Evolutionary conservation across 106 monocot species (phyloP).

Genomic region (Iris macrosiphon): DNA sequence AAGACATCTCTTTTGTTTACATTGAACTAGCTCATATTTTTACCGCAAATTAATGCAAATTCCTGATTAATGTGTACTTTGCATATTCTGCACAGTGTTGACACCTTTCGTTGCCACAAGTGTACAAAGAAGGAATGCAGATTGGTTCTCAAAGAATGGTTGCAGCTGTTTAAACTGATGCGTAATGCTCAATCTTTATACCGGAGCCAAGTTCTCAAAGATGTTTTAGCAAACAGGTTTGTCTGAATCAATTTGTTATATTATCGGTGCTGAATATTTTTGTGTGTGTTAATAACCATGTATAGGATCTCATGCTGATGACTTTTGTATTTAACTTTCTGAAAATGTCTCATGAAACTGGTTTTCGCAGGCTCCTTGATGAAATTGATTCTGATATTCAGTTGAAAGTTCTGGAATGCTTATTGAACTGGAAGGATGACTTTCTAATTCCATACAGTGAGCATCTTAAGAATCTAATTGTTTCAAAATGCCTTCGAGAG

Average conservation of each 20-base stretch:
- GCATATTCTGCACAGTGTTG: conserved; percentile 25
- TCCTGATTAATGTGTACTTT: background rate
- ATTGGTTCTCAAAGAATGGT: conserved; percentile 72
- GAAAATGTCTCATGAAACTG: background rate
- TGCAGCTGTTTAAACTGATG: conserved; percentile 60
- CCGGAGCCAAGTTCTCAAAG: conserved; percentile 50
- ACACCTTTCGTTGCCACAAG: conserved; percentile 20
- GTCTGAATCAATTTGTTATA: conserved; percentile 4
- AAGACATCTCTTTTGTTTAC: background rate
- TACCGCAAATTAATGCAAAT: no score
- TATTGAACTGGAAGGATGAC: conserved; percentile 90
- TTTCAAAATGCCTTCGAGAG: conserved; percentile 62
- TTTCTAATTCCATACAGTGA: conserved; percentile 68
- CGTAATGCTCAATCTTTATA: conserved; percentile 59
- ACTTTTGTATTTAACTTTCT: background rate
- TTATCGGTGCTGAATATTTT: background rate
- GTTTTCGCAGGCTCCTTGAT: conserved; percentile 68
- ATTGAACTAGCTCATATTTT: background rate
- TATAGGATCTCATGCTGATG: background rate
- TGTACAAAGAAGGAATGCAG: conserved; percentile 64
- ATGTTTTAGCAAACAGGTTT: conserved; percentile 74
- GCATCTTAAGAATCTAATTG: conserved; percentile 61
- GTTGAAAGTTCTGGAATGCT: conserved; percentile 73
- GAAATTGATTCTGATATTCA: conserved; percentile 75
- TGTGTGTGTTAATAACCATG: background rate